Percentiles rank a stretch among this genome's conserved stretches.
These are phyloP conservation scores for Hapsidospora chrysogenum DNA, from an alignment of 495 filamentous ascomycete species.

Conservation along the genomic window DNA sequence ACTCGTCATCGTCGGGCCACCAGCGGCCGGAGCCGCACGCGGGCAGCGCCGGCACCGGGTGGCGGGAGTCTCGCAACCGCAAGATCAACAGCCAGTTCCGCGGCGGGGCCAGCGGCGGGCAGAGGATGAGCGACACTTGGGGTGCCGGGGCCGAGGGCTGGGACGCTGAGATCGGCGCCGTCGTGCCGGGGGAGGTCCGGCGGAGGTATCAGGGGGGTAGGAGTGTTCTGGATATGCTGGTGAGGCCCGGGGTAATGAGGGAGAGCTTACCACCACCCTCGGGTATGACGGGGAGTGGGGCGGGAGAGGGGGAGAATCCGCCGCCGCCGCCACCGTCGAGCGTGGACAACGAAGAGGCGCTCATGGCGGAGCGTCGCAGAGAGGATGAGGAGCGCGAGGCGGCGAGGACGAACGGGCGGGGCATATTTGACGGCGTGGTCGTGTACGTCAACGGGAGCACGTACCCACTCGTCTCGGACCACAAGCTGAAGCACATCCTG, in stretches of 20 bases:
- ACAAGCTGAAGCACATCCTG: conserved; percentile 67
- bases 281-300: too few relatives aligned
- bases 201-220: conserved; percentile 19
- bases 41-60: conserved; percentile 32
- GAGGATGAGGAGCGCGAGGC: conserved; percentile 17
- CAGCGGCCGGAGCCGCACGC: conserved; percentile 51
- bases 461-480: conserved; percentile 64
- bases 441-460: conserved; percentile 88
- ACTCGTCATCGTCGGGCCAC: conserved; percentile 64
- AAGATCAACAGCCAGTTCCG: conserved; percentile 57
- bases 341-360: conserved; percentile 9
- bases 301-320: too few relatives aligned
- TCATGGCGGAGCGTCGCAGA: conserved; percentile 13
- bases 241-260: conserved; percentile 24
- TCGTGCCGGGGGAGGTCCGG: conserved; percentile 25
- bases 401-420: conserved; percentile 7
- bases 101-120: conserved; percentile 26
- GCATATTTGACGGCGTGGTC: conserved; percentile 45
- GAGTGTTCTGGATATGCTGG: conserved; percentile 31
- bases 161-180: conserved; percentile 25
- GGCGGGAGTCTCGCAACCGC: conserved; percentile 47
- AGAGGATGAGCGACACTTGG: conserved; percentile 38
- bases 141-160: conserved; percentile 33
- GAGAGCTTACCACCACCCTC: conserved; percentile 2
- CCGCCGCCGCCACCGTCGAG: too few relatives aligned